These are phyloP conservation scores for Erysimum cheiri DNA, from an alignment of 441 rosid species.

Conservation along the genomic window DNA sequence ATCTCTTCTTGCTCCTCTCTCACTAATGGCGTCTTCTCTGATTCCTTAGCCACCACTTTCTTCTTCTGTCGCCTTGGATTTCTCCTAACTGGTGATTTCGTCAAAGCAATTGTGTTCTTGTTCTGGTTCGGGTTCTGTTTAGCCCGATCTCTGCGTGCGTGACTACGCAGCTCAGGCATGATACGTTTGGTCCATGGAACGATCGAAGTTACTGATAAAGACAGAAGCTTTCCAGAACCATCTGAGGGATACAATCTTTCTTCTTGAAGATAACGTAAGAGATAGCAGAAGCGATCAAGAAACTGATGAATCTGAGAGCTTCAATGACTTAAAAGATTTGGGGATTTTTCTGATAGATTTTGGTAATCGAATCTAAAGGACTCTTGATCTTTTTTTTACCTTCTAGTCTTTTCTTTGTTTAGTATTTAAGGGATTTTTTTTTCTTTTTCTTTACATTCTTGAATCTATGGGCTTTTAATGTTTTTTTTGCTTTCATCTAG, in stretches of 20 bases:
- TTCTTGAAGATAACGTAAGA: neutral
- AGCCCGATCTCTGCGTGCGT: constrained; percentile 52
- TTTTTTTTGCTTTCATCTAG: neutral
- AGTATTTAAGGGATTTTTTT: neutral
- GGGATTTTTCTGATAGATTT: neutral
- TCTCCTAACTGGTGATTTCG: constrained; percentile 24
- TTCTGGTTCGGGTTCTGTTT: constrained; percentile 38
- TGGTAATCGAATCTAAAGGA: constrained; percentile 23
- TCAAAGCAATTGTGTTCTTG: constrained; percentile 37
- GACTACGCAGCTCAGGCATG: constrained; percentile 66
- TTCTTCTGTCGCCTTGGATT: constrained; percentile 44
- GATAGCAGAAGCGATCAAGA: constrained; percentile 20
- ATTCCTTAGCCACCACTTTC: constrained; percentile 31
- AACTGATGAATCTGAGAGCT: constrained; percentile 22
- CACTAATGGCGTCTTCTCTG: constrained; percentile 40
- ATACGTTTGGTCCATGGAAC: constrained; percentile 39
- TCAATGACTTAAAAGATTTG: constrained; percentile 3
- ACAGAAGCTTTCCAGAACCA: constrained; percentile 53
- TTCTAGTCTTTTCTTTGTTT: constrained; percentile 15
- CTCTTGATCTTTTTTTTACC: constrained; percentile 18
- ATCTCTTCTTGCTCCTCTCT: constrained; percentile 26
- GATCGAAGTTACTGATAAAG: constrained; percentile 14
- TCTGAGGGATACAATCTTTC: constrained; percentile 5
- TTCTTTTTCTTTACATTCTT: neutral
- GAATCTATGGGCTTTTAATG: neutral